These are phyloP conservation scores for Calocybe indica DNA, from an alignment of 768 basidiomycete species.

Conservation along the genomic window DNA sequence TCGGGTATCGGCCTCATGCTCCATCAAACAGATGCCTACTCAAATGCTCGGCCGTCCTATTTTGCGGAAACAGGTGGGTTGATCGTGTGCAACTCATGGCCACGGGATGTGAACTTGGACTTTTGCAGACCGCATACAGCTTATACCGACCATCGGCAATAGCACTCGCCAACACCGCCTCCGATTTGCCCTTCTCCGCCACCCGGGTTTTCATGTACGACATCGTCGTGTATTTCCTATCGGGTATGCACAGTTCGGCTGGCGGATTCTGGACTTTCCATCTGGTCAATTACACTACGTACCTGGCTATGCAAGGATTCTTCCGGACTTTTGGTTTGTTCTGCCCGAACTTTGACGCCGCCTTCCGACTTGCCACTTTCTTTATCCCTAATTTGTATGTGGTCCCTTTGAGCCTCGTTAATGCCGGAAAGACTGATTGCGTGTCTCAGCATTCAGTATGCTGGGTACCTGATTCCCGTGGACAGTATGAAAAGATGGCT, in stretches of 20 bases:
- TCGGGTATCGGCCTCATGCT: conserved; percentile 2
- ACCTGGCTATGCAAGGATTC: conserved; percentile 75
- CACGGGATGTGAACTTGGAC: not conserved
- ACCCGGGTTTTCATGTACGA: conserved; percentile 53
- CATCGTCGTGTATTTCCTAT: conserved; percentile 66
- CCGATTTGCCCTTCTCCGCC: conserved; percentile 68
- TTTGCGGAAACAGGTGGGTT: conserved; percentile 51
- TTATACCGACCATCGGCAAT: conserved; percentile 64
- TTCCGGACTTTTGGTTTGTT: conserved; percentile 68
- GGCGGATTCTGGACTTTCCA: conserved; percentile 53
- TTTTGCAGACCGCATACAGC: conserved; percentile 44
- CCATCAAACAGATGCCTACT: conserved; percentile 49
- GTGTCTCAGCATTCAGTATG: conserved; percentile 46
- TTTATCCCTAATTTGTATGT: conserved; percentile 69
- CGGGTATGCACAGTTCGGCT: conserved; percentile 37
- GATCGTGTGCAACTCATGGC: not conserved
- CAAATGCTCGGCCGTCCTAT: conserved; percentile 82
- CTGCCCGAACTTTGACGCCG: conserved; percentile 39
- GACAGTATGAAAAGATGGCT: conserved; percentile 74
- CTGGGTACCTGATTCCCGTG: conserved; percentile 65
- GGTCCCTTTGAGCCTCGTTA: not conserved
- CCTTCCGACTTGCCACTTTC: conserved; percentile 51
- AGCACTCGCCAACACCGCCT: conserved; percentile 58
- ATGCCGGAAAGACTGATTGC: not conserved
- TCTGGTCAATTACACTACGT: conserved; percentile 58